Evolutionary conservation across 768 basidiomycete genomes (phyloP), one percentile per base, ranked within the genome.

Genomic region (Candolleomyces eurysporus): DNA sequence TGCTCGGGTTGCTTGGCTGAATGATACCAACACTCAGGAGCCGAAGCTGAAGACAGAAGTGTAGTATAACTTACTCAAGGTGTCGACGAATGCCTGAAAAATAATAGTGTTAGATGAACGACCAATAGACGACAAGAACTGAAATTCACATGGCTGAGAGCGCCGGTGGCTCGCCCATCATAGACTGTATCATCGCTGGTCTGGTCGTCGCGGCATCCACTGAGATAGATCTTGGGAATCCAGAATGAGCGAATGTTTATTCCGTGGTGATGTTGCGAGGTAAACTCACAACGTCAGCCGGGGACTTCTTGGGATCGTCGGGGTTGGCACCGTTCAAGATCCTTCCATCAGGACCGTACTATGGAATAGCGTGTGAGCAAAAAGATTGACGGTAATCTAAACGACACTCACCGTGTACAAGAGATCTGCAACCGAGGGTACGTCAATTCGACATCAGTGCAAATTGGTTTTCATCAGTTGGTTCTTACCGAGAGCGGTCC

Each of bases 201-300:
- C 69, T 92, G 89, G 19, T 84, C 79, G 69, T 92, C 91, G 62
- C 88, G 89, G 71, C 90, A 91, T 26, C 89, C 91, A 69, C 89
- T 90, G 83, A 86, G 91, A n/a, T 87, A 88, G 21, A 92, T 88
- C 90, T 92, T 58, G 16, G 61, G 61, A 46, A 46, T 21, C 7
- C 8, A 9, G 17, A 46, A 14, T 36, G 36, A 11, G 36, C 36
- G 36, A 36, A 11, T 36, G 6, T 11, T 3, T 11, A 36, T 36
- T 36, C 6, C 5, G 11, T 7, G 36, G 11, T 36, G 36, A 36
- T 36, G 36, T 5, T 11, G 11, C 11, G 6, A 8, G 6, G 36
- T 11, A 2, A 16, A 54, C 51, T 8, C 30, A 52, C 53, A 39
- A 56, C 40, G 16, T 56, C 26, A 46, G 22, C 22, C 5, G 32